Percentiles rank a stretch among this genome's conserved stretches.
Conservation (phyloP, 495 filamentous ascomycete genomes). For the Zalerion maritima region DNA sequence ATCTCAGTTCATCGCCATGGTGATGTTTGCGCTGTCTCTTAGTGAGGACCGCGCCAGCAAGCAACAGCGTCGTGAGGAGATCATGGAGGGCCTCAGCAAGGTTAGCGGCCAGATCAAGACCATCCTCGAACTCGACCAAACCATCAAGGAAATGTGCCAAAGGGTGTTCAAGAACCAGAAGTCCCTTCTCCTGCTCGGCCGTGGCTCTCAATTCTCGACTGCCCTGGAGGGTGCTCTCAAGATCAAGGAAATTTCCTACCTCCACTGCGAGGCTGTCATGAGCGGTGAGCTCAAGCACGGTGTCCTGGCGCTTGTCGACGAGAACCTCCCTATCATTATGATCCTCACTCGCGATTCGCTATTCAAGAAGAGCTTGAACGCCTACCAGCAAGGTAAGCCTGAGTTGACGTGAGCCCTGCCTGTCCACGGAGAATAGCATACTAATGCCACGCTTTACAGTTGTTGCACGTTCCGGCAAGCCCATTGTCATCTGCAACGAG, state of each 20-base stretch:
- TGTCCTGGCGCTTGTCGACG: conserved; percentile 91
- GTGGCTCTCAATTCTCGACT: conserved; percentile 92
- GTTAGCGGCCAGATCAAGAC: conserved; percentile 85
- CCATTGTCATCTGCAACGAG: conserved; percentile 95
- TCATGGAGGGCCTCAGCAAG: conserved; percentile 81
- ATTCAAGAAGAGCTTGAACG: conserved; percentile 94
- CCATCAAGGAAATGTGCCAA: conserved; percentile 83
- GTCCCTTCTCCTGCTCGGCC: conserved; percentile 79
- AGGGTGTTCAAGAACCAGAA: conserved; percentile 95
- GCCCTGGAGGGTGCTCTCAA: conserved; percentile 96
- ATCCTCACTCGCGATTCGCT: conserved; percentile 90
- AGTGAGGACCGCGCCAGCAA: conserved; percentile 94
- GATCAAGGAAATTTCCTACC: conserved; percentile 99
- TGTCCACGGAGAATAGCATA: background rate
- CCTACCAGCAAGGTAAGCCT: conserved; percentile 84
- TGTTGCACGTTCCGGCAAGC: conserved; percentile 81
- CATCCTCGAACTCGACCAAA: conserved; percentile 75
- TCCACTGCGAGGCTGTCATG: conserved; percentile 99
- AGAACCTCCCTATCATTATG: conserved; percentile 98
- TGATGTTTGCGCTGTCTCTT: conserved; percentile 95
- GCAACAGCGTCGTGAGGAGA: conserved; percentile 82
- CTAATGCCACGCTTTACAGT: conserved; percentile 32
- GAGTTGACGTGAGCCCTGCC: background rate
- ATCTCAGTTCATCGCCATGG: conserved; percentile 96
- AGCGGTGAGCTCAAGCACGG: conserved; percentile 98